Conservation (phyloP, 495 filamentous ascomycete species). For the Talaromyces proteolyticus region DNA sequence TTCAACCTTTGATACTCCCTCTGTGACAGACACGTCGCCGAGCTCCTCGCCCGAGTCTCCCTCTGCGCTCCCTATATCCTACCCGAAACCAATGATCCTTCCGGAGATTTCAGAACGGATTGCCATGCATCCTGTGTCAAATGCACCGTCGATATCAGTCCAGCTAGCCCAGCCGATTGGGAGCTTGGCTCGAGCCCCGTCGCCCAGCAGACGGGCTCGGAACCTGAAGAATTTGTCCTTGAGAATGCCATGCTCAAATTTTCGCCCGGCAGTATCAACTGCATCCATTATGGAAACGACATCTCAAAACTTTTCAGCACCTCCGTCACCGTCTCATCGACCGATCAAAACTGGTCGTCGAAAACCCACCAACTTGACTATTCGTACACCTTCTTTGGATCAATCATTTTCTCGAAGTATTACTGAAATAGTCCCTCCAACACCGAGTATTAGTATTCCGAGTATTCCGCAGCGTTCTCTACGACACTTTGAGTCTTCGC, state of each 20-base stretch:
- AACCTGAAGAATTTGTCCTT: conserved; percentile 94
- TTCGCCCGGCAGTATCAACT: conserved; percentile 44
- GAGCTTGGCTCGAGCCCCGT: conserved; percentile 37
- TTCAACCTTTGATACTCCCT: conserved; percentile 87
- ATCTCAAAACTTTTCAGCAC: conserved; percentile 57
- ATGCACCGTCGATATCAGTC: conserved; percentile 27
- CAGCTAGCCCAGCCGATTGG: conserved; percentile 32
- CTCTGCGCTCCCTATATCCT: conserved; percentile 45
- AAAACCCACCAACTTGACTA: conserved; percentile 72
- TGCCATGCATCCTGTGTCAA: conserved; percentile 12
- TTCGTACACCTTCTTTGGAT: conserved; percentile 55
- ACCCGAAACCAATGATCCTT: conserved; percentile 30
- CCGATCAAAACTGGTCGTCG: conserved; percentile 62
- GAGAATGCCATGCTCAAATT: conserved; percentile 56
- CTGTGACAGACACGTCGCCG: conserved; percentile 83
- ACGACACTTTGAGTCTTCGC: conserved; percentile 65
- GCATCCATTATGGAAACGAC: conserved; percentile 36
- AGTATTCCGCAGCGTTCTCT: conserved; percentile 41
- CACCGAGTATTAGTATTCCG: conserved; percentile 22
- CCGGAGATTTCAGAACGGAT: conserved; percentile 22
- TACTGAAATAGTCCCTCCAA: conserved; percentile 42
- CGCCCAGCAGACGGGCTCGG: conserved; percentile 66
- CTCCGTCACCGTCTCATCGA: conserved; percentile 80
- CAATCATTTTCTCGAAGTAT: conserved; percentile 28
- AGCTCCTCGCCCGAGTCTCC: conserved; percentile 90